These are phyloP conservation scores for Cylindrotheca closterium DNA, from an alignment of 108 stramenopile species.

Conservation along the genomic window DNA sequence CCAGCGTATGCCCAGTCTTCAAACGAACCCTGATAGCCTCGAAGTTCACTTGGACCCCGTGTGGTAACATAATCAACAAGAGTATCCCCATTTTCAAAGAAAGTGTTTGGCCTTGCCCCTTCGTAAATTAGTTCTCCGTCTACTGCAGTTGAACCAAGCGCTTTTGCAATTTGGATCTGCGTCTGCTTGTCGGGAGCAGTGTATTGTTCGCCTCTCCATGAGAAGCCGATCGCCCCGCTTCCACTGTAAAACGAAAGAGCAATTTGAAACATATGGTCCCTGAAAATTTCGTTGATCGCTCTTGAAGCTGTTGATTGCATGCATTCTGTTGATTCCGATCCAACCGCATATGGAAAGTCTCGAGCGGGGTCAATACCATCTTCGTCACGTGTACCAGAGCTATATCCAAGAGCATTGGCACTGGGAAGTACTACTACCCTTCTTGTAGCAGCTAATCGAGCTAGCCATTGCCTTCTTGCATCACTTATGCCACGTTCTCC, in stretches of 20 bases:
- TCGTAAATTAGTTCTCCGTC: slow-evolving; percentile 56
- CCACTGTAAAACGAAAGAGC: slow-evolving; percentile 91
- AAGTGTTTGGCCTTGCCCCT: slow-evolving; percentile 1
- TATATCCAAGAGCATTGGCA: slow-evolving; percentile 79
- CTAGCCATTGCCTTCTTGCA: slow-evolving; percentile 62
- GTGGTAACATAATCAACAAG: not conserved
- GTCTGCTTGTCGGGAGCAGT: slow-evolving; percentile 42
- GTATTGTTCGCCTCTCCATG: not conserved
- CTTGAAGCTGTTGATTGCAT: slow-evolving; percentile 87
- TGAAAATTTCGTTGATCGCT: slow-evolving; percentile 90
- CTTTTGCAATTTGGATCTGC: slow-evolving; percentile 30
- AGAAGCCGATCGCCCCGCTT: not conserved
- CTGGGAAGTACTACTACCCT: slow-evolving; percentile 76
- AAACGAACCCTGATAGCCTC: slow-evolving; percentile 47
- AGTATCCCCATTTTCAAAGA: not conserved
- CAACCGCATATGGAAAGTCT: slow-evolving; percentile 45
- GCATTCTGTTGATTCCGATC: slow-evolving; percentile 37
- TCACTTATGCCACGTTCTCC: slow-evolving; percentile 42
- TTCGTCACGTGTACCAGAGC: slow-evolving; percentile 21
- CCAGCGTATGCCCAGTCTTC: slow-evolving; percentile 93
- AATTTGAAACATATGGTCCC: slow-evolving; percentile 85
- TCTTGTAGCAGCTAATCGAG: slow-evolving; percentile 73
- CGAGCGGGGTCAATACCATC: slow-evolving; percentile 37
- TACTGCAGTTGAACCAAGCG: slow-evolving; percentile 27
- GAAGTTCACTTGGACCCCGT: not conserved